Base-by-base conservation (phyloP, 345 rosid species). In the Erucastrum elatum region DNA sequence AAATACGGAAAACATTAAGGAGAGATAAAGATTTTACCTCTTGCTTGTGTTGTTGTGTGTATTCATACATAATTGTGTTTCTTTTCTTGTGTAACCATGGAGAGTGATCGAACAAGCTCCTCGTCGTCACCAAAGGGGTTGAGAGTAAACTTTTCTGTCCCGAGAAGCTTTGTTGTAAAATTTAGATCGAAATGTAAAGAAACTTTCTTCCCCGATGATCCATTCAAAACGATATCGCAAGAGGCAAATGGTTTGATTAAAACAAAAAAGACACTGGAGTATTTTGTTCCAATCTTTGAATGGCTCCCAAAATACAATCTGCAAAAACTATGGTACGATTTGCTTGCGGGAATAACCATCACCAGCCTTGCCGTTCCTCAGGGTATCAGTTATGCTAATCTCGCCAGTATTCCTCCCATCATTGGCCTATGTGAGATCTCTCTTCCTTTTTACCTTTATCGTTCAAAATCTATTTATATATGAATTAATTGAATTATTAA, bases 381-480 rank as follows among this genome's bases (percentile, higher is more conserved):
- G 68, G 98, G 98, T 11, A 94, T 92, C 75, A 94, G 98, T 74
- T 94, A 94, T 67, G 98, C 97, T 10, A 94, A 89, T 80, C 98
- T 94, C 59, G 97, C 87, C 8, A 35, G 77, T 6, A 6, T 94
- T 69, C 94, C 97, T 76, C 97, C 97, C 3, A 88, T 94, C 73
- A 81, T 87, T 56, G 98, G 98, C 84, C 88, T 94, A 4, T 92
- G 94, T 94, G 77, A 83, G 94, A 83, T 92, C 16, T 35, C 33
- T 4, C 16, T 61, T 63, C 13, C 2, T 49, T 68, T 71, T 6
- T 12, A 4, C 61, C 26, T 8, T 17, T 11, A 75, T 68, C 31
- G 31, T 29, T 3, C 31, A 29, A 29, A 3, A 29, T 29, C 31
- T 29, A 29, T 29, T 29, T 29, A 29, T 29, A 29, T 29, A 29